Base-by-base conservation (phyloP, 352 stramenopile genomes). In the Pythium myriotylum region DNA sequence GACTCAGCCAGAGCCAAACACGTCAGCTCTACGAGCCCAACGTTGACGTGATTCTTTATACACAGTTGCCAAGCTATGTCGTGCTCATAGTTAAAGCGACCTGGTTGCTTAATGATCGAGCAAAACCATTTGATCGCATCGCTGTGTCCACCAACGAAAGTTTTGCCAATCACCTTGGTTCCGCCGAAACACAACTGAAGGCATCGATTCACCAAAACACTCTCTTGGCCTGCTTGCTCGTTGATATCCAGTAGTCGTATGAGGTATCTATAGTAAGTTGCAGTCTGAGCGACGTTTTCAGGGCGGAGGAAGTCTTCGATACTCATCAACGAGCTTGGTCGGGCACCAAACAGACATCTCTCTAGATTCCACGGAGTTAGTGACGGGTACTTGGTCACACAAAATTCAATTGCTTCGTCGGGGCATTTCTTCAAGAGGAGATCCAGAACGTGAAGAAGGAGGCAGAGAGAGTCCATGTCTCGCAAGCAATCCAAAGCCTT, bases 321-420 rank as follows among this genome's bases (percentile, higher is more conserved):
- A 8, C 50, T 22, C 16, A 60, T 27, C 8, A 47, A 61, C 62
- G 72, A 84, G 9, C 74, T 54, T 3, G 89, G 64, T 17, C 76
- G 61, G 4, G 55, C 68, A 16, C 87, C 87, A 68, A 94, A 94
- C 4, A 95, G 68, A 41, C 75, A 84, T 16, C 78, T 72, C 46
- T 95, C 84, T 1, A 95, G 74, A 54, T 95, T 95, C 82, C 85
- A 94, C 13, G 85, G 84, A 35, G 84, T 79, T 37, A 95, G 29
- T 3, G 82, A 56, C 3, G 87, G 85, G 32, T 92, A 93, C 50
- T 82, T 83, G 13, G 53, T 59, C 2, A 93, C 79, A 43, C 87
- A 92, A 17, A 92, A 59, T 14, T 91, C 81, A 56, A 94, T 81
- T 29, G 84, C 69, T 64, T 92, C 79, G 19, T 73, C 33, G 0